Evolutionary conservation across 192 early-diverging fungal genomes (phyloP), one percentile per base, ranked within the genome.

Genomic region (Backusella westeae): DNA sequence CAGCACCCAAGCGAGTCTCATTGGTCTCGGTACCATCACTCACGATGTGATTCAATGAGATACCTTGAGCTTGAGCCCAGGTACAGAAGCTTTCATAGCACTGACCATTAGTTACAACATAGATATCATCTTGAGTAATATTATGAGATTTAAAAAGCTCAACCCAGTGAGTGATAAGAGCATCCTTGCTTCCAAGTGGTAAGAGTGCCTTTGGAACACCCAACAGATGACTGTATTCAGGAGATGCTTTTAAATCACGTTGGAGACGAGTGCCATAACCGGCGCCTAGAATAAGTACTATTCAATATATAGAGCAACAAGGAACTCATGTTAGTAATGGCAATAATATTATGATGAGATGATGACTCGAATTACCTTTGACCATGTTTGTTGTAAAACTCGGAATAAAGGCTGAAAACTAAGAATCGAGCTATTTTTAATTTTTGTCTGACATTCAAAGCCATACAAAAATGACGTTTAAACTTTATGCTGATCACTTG

Each of bases 211-310:
- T 91, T 6, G 86, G 83, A 19, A 86, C 53, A 46, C 83, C 84
- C 15, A 82, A 69, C 44, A 86, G 69, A 56, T 84, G 85, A 21
- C 39, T 59, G 69, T 87, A 84, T 14, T 65, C 53, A 15, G 65
- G 32, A 29, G 73, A 71, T 15, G 71, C 35, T 12, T 46, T 49
- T 23, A 91, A 78, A 70, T 90, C 89, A 67, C 75, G 72, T 72
- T 91, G 85, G 23, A 91, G 80, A 7, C 89, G 79, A 10, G 90
- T 86, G 39, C 90, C 90, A 80, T 88, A 90, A 4, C 90, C 89
- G 14, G 88, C 90, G 35, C 84, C 85, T 32, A 91, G 83, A 67
- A 90, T 83, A n/a, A 90, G 74, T 9, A 87, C 81, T 82, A 71
- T 67, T 34, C 35, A 32, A 32, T 67, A 14, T 68, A 10, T 9